Conservation (phyloP, 495 filamentous ascomycete species). For the Aspergillus kassunensis region DNA sequence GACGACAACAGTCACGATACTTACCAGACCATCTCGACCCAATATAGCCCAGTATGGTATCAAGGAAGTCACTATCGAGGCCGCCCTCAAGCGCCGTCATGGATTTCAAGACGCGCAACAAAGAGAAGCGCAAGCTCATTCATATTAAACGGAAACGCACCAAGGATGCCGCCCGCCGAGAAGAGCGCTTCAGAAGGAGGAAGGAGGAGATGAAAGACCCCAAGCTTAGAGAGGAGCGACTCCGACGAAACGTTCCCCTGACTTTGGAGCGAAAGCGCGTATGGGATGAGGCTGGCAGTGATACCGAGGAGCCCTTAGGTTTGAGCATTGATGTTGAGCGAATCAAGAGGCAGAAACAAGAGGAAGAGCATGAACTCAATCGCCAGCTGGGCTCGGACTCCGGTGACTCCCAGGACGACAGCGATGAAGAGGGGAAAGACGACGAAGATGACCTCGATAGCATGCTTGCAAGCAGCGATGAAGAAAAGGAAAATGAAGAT, state of each 20-base stretch:
- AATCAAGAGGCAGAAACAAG: conserved; percentile 65
- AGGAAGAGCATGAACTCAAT: conserved; percentile 55
- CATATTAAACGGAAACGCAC: conserved; percentile 76
- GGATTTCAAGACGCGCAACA: conserved; percentile 54
- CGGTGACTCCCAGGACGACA: conserved; percentile 44
- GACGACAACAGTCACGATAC: background rate
- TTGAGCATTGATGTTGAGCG: conserved; percentile 73
- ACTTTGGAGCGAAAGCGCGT: conserved; percentile 86
- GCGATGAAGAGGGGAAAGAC: conserved; percentile 39
- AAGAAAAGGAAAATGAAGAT: conserved; percentile 43
- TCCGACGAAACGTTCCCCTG: conserved; percentile 71
- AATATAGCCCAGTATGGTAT: conserved; percentile 17
- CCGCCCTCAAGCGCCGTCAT: conserved; percentile 26
- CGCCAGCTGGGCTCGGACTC: conserved; percentile 27
- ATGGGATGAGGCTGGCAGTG: conserved; percentile 88
- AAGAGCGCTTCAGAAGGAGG: conserved; percentile 70
- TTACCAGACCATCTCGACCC: background rate
- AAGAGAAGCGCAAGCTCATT: conserved; percentile 66
- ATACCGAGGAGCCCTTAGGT: conserved; percentile 55
- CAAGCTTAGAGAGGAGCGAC: conserved; percentile 62
- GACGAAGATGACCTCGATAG: conserved; percentile 54
- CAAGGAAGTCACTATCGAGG: conserved; percentile 18
- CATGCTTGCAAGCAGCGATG: conserved; percentile 31
- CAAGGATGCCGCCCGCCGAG: conserved; percentile 65
- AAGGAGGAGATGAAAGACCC: conserved; percentile 84